A percentile compares a stretch with the other conserved stretches of the same genome.
Evolutionary conservation across 495 filamentous ascomycete species (phyloP).

Genomic region (Talaromyces stipitatus): DNA sequence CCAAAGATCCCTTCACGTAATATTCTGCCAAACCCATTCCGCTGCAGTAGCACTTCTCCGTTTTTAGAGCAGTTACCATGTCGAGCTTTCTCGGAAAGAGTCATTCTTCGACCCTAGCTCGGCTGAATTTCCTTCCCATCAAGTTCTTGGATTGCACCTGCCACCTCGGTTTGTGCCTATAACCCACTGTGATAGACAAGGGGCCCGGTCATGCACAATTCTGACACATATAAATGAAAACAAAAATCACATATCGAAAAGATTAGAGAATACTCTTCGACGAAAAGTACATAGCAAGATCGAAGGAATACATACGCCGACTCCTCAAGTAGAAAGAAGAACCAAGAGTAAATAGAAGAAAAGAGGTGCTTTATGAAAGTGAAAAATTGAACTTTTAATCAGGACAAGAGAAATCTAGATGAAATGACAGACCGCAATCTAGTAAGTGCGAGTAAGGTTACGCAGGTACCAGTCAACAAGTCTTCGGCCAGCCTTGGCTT

Average conservation of each 20-base stretch:
- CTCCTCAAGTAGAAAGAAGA: constrained; percentile 15
- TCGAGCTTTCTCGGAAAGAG: neutral
- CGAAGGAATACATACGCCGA: constrained; percentile 3
- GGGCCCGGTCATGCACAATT: neutral
- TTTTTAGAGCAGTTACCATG: neutral
- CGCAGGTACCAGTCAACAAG: constrained; percentile 98
- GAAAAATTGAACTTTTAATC: constrained; percentile 15
- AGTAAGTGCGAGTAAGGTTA: constrained; percentile 91
- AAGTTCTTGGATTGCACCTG: neutral
- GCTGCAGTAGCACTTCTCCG: neutral
- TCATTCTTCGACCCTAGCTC: neutral
- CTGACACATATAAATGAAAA: neutral
- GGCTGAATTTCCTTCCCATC: neutral
- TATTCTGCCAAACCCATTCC: neutral
- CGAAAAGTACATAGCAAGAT: neutral
- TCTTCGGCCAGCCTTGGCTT: constrained; percentile 94
- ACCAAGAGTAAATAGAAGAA: constrained; percentile 13
- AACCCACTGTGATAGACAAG: neutral
- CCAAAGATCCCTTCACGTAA: neutral
- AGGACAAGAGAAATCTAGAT: constrained; percentile 6
- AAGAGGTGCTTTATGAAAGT: constrained; percentile 11
- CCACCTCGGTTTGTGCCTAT: neutral
- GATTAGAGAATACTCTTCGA: neutral
- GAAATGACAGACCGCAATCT: constrained; percentile 9
- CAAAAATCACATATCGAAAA: neutral